Conservation (phyloP, 2,329 filamentous ascomycete species). For the Decorospora gaudefroyi region DNA sequence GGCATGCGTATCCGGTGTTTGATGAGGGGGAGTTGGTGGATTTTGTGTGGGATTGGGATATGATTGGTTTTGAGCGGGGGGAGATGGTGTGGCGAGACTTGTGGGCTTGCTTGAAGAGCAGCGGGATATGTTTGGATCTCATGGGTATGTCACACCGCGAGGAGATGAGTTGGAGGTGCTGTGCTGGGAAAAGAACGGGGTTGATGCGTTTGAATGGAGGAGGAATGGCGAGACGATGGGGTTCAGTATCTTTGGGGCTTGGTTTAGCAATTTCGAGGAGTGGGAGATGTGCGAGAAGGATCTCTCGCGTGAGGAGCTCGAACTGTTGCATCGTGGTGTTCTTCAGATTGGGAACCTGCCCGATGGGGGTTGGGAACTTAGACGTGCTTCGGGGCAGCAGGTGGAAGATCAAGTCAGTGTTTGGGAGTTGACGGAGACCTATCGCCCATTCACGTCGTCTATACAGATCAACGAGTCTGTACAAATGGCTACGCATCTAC, state of each 20-base stretch:
- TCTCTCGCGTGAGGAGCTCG: background rate
- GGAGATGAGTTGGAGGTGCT: background rate
- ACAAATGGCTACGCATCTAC: too few relatives aligned
- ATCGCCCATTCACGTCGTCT: too few relatives aligned
- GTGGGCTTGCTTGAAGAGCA: background rate
- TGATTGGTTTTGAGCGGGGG: background rate
- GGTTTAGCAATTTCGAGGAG: background rate
- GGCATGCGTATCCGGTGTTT: slow-evolving; percentile 1
- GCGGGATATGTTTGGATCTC: background rate
- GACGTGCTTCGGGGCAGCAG: too few relatives aligned
- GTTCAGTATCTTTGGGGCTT: background rate
- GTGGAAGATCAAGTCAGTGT: too few relatives aligned
- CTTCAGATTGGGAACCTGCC: background rate
- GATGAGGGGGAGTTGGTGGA: background rate
- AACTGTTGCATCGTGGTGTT: background rate
- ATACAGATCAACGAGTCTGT: too few relatives aligned
- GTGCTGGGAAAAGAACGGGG: background rate
- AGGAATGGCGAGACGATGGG: background rate
- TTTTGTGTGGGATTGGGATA: slow-evolving; percentile 3
- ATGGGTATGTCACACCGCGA: background rate
- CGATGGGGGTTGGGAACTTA: background rate
- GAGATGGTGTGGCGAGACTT: too few relatives aligned
- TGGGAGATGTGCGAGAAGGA: background rate
- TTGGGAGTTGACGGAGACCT: too few relatives aligned
- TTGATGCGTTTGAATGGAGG: background rate